Conservation (phyloP, 768 basidiomycete species). For the Porpolomopsis calyptriformis region DNA sequence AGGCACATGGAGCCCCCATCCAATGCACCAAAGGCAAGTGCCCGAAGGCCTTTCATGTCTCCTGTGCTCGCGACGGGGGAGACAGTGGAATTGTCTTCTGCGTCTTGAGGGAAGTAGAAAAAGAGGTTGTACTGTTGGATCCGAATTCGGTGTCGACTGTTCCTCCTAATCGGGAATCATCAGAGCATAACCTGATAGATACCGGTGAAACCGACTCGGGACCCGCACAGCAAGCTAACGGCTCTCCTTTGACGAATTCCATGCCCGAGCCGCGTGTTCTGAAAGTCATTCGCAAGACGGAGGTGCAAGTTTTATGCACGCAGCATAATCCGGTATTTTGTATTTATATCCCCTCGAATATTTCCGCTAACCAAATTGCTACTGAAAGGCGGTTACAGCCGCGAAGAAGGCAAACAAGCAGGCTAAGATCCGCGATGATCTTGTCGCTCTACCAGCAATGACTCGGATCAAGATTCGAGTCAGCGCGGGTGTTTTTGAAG, state of each 20-base stretch:
- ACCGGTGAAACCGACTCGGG: background rate
- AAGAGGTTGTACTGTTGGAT: slow-evolving; percentile 65
- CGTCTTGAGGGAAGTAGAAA: slow-evolving; percentile 62
- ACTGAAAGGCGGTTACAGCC: slow-evolving; percentile 54
- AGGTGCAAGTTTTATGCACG: slow-evolving; percentile 68
- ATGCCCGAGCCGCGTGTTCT: slow-evolving; percentile 28
- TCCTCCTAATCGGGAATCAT: slow-evolving; percentile 12
- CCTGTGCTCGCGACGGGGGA: slow-evolving; percentile 62
- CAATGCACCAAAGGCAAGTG: slow-evolving; percentile 96
- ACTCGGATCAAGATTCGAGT: slow-evolving; percentile 77
- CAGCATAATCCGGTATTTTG: slow-evolving; percentile 77
- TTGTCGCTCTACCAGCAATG: slow-evolving; percentile 60
- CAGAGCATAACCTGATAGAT: slow-evolving; percentile 23
- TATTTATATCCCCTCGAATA: background rate
- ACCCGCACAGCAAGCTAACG: background rate
- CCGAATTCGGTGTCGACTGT: slow-evolving; percentile 13
- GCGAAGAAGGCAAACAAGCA: slow-evolving; percentile 67
- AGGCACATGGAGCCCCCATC: slow-evolving; percentile 69
- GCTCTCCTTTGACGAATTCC: background rate
- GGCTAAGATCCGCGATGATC: slow-evolving; percentile 58
- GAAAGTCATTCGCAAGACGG: slow-evolving; percentile 63
- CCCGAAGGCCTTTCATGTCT: slow-evolving; percentile 85
- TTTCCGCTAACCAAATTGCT: slow-evolving; percentile 2
- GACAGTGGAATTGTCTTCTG: slow-evolving; percentile 46
- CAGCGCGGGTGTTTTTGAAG: slow-evolving; percentile 78